Evolutionary conservation across 352 stramenopile species (phyloP).

Genomic region (Phytophthora boehmeriae): DNA sequence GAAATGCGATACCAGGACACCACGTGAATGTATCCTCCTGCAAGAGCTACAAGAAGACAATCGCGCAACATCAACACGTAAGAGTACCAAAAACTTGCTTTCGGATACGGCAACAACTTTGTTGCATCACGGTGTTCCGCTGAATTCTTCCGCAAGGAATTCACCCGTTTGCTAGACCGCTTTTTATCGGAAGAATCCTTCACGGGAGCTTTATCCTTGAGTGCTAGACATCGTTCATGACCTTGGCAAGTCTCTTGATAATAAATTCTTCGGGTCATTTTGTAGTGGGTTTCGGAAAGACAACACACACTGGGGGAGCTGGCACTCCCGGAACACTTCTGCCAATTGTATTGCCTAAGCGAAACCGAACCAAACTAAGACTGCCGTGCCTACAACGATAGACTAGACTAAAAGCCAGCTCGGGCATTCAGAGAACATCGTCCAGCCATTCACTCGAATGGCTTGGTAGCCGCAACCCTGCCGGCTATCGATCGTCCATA

Average conservation of each 20-base stretch:
- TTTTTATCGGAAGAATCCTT: slow-evolving; percentile 2
- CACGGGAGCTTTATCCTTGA: neutral
- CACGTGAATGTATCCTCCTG: slow-evolving; percentile 35
- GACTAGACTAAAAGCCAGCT: too few relatives aligned
- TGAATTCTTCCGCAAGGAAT: neutral
- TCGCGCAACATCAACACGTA: neutral
- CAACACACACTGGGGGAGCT: too few relatives aligned
- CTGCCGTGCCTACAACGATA: too few relatives aligned
- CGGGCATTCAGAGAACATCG: too few relatives aligned
- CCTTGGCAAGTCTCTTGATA: slow-evolving; percentile 28
- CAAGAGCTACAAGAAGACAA: neutral
- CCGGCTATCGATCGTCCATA: too few relatives aligned
- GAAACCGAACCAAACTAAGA: too few relatives aligned
- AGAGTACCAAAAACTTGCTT: slow-evolving; percentile 8
- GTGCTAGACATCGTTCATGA: slow-evolving; percentile 8
- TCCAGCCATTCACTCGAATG: too few relatives aligned
- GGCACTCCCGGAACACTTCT: too few relatives aligned
- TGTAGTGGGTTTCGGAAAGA: too few relatives aligned
- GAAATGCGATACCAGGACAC: slow-evolving; percentile 20
- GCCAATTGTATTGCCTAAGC: too few relatives aligned
- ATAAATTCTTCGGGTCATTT: slow-evolving; percentile 21
- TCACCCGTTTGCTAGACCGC: neutral
- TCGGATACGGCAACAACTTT: neutral
- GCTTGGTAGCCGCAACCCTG: too few relatives aligned
- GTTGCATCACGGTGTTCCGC: neutral